Evolutionary conservation across 306 rosid genomes (phyloP), one percentile per base, ranked within the genome.

Genomic region (Sechiopsis laciniata): DNA sequence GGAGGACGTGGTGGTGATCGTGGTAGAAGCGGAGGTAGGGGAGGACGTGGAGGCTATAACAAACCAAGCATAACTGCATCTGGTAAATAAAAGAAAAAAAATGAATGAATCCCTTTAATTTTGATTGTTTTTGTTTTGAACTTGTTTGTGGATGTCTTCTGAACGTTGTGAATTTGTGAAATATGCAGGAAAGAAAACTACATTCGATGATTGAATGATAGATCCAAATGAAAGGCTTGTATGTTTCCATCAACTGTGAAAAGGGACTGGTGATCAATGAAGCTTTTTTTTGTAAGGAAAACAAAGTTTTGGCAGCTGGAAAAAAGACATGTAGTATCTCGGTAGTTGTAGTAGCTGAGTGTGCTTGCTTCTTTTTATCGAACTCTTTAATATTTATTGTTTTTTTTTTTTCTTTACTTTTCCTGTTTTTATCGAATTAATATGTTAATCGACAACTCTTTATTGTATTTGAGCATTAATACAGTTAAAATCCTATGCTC

Each of bases 31-130:
- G 77, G 75, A 0, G 71, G 87, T 2, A 42, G 82, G 24, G 72
- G 90, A 76, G 87, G 96, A 4, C 84, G 85, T 2, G 89, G 91
- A 0, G 56, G 6, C 48, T 45, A 73, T 0, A 69, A 51, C 63
- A 87, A 35, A 71, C 88, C 85, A 3, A 81, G 61, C 73, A 69
- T 84, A 10, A 81, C 83, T 64, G 13, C 90, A 0, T 35, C 78
- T 24, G 95, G 94, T 55, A 79, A 37, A 0, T 35, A 63, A 10
- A 62, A 2, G 15, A 10, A 1, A 26, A 2, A 60, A 4, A 26
- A 5, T 1, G 4, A 78, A 73, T 81, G 50, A 42, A 37, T 3
- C 7, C 7, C 7, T 5, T 37, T 37, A 37, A 37, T 37, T 37
- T 37, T 37, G 42, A 3, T 3, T 5, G 6, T 3, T 37, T 1